Evolutionary conservation across 129 eudicot species (phyloP), one percentile per base, ranked within the genome.

Genomic region (Erigeron canadensis): DNA sequence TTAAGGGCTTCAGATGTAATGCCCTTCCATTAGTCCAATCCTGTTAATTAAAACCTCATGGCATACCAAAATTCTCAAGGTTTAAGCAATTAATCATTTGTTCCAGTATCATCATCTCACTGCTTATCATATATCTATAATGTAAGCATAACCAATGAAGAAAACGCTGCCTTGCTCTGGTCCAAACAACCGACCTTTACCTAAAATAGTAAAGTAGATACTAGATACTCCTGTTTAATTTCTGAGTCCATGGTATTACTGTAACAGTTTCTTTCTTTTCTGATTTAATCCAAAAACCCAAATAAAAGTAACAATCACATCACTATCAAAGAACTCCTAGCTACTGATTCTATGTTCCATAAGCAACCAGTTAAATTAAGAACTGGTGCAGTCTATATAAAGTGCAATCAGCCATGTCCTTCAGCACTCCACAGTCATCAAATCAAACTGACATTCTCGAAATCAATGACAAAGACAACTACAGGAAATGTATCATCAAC

Each of bases 111-210:
- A 10, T 50, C 34, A 28, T 17, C 19, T 50, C 56, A 50, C 15
- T 50, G 56, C 56, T 44, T 23, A 67, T 46, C 37, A 50, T 11
- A 46, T 67, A 7, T 67, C 45, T 46, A 23, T 67, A 8, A 28
- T n/a, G n/a, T n/a, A 22, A 46, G 71, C 56, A 10, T 67, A 44
- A 15, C 47, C 23, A 67, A 67, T 65, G 22, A 17, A 65, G 40
- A 2, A 47, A 67, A 46, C 23, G 43, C 10, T 13, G 61, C 46
- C 23, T 68, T 48, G 61, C 28, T 34, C 28, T 23, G 48, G 73
- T n/a, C 22, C 15, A 22, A 47, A 45, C 19, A 28, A 28, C 7
- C 72, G 47, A 64, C 34, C 34, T 0, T 28, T 28, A 28, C 34
- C 0, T 28, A 28, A 28, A 28, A 47, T 44, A 11, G n/a, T n/a